These are phyloP conservation scores for Fabrea salina DNA, from an alignment of 169 alveolate genomes.

Conservation along the genomic window DNA sequence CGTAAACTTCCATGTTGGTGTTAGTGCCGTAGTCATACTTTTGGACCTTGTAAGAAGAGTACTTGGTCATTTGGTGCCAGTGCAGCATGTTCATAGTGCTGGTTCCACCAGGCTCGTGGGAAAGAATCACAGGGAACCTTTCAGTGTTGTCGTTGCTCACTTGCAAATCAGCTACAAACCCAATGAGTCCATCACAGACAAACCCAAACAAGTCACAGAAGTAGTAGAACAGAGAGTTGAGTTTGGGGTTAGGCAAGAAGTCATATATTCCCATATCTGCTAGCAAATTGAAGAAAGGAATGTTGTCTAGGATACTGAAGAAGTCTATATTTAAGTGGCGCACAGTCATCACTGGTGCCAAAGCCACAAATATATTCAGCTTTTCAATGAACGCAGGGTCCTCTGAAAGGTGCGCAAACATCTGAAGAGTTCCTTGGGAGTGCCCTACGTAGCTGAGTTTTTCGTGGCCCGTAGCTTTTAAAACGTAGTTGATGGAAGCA, in stretches of 20 bases:
- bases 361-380: constrained; percentile 62
- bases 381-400: constrained; percentile 37
- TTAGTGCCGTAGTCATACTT: constrained; percentile 54
- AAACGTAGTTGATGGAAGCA: constrained; percentile 53
- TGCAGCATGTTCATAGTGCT: constrained; percentile 51
- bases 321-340: constrained; percentile 31
- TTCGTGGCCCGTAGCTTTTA: constrained; percentile 31
- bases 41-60: constrained; percentile 33
- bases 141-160: constrained; percentile 35
- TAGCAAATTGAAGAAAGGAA: constrained; percentile 22
- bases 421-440: constrained; percentile 70
- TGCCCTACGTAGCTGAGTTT: constrained; percentile 69
- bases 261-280: constrained; percentile 42
- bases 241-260: constrained; percentile 41
- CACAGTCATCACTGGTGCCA: constrained; percentile 66
- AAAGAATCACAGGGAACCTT: constrained; percentile 39
- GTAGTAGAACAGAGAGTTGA: constrained; percentile 8
- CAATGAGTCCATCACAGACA: constrained; percentile 43
- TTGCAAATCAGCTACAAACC: constrained; percentile 45
- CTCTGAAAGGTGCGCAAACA: constrained; percentile 52
- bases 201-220: constrained; percentile 41
- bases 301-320: constrained; percentile 33
- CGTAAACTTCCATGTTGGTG: constrained; percentile 49
- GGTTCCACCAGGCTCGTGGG: constrained; percentile 69
- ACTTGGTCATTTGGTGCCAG: constrained; percentile 42